A percentile compares a stretch with the other conserved stretches of the same genome.
These are phyloP conservation scores for Thraustotheca clavata DNA, from an alignment of 352 stramenopile genomes.

Conservation along the genomic window DNA sequence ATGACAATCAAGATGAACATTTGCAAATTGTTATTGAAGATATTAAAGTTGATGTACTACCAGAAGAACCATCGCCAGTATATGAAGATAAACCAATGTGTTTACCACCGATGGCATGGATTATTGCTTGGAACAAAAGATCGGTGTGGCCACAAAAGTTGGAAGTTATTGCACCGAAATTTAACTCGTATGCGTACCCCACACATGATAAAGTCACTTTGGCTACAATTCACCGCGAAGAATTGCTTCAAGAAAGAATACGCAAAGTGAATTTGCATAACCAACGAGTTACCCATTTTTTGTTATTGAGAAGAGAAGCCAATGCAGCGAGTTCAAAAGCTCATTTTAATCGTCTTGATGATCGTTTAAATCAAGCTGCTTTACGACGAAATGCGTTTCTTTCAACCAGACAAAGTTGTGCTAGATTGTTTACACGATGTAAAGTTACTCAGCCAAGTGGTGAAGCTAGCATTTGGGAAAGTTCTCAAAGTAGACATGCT, in stretches of 20 bases:
- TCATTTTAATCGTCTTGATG: background rate
- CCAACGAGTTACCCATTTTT: background rate
- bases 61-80: background rate
- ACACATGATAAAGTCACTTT: background rate
- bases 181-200: background rate
- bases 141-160: slow-evolving; percentile 1
- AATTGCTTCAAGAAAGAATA: background rate
- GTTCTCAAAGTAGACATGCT: background rate
- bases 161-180: background rate
- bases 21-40: background rate
- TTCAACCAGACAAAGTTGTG: background rate
- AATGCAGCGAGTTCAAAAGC: background rate
- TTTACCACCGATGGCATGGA: background rate
- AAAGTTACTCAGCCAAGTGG: background rate
- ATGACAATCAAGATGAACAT: background rate
- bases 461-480: background rate
- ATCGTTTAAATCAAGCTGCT: background rate
- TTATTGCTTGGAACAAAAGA: slow-evolving; percentile 1
- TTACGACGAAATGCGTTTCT: background rate
- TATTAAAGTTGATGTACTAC: background rate
- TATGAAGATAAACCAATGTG: background rate
- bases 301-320: background rate
- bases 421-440: background rate
- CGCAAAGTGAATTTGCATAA: background rate
- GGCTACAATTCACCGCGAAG: background rate